These are phyloP conservation scores for Monilinia fructicola DNA, from an alignment of 2,329 filamentous ascomycete genomes.

Conservation along the genomic window DNA sequence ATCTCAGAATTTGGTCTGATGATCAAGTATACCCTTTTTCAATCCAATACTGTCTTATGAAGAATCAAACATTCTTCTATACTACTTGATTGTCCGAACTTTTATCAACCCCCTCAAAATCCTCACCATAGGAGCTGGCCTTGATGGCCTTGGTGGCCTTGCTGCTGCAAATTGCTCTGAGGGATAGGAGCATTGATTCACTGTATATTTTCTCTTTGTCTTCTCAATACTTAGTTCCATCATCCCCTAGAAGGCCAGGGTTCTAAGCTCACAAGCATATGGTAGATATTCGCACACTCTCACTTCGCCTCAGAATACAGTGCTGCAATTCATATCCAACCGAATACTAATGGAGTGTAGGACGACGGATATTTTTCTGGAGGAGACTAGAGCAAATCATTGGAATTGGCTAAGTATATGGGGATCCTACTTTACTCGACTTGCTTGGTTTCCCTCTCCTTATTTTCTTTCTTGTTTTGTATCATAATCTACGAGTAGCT, in stretches of 20 bases:
- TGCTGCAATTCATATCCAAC: slow-evolving; percentile 61
- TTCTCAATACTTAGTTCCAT: not conserved
- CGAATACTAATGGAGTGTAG: slow-evolving; percentile 60
- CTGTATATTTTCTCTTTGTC: not conserved
- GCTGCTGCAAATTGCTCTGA: slow-evolving; percentile 60
- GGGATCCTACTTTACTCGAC: not conserved
- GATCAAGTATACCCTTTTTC: not conserved
- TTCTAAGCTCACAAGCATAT: not conserved
- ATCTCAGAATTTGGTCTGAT: not conserved
- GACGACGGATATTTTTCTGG: slow-evolving; percentile 45
- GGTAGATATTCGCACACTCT: slow-evolving; percentile 56
- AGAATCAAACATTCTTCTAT: not conserved
- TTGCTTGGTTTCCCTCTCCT: not conserved
- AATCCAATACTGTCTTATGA: not conserved
- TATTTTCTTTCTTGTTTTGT: too few species aligned
- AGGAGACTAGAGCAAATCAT: slow-evolving; percentile 42
- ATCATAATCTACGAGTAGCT: not conserved
- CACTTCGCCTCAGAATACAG: slow-evolving; percentile 56
- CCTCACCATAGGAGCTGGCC: slow-evolving; percentile 55
- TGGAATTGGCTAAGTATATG: slow-evolving; percentile 2
- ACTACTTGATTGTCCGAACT: not conserved
- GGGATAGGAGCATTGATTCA: slow-evolving; percentile 50
- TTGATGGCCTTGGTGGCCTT: slow-evolving; percentile 61
- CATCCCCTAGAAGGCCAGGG: not conserved
- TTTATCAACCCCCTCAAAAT: slow-evolving; percentile 37